A percentile compares a stretch with the other conserved stretches of the same genome.
These are phyloP conservation scores for Bimuria novae-zelandiae DNA, from an alignment of 2,329 filamentous ascomycete genomes.

Conservation along the genomic window DNA sequence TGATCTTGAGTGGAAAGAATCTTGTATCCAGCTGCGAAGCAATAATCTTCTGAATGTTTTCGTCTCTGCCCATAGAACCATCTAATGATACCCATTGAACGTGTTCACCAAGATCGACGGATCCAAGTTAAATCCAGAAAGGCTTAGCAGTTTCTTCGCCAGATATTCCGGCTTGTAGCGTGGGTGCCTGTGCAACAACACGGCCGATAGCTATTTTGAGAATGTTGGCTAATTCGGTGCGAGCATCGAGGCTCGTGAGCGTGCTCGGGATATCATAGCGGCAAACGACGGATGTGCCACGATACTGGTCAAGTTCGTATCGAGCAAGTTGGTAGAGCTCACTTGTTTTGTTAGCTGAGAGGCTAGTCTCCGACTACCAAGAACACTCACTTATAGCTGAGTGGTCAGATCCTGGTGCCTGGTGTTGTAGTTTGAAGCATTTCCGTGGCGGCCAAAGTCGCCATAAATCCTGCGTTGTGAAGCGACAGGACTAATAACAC, in stretches of 20 bases:
- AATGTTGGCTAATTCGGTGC: constrained; percentile 14
- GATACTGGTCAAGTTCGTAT: constrained; percentile 22
- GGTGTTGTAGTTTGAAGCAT: too few species aligned
- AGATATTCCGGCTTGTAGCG: constrained; percentile 20
- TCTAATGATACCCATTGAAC: constrained; percentile 13
- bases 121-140: constrained; percentile 15
- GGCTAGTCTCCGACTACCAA: too few species aligned
- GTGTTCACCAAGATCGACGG: constrained; percentile 13
- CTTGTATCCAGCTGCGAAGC: constrained; percentile 18
- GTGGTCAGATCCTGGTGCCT: too few species aligned
- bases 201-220: constrained; percentile 19
- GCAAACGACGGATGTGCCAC: constrained; percentile 19
- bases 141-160: constrained; percentile 16
- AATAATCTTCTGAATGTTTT: constrained; percentile 17
- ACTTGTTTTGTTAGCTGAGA: too few species aligned
- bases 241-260: constrained; percentile 14
- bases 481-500: too few species aligned
- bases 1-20: constrained; percentile 14
- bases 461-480: too few species aligned
- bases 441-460: too few species aligned
- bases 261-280: constrained; percentile 16
- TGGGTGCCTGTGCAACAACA: constrained; percentile 16
- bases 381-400: too few species aligned
- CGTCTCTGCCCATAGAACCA: constrained; percentile 11
- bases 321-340: constrained; percentile 16